Evolutionary conservation across 2,329 filamentous ascomycete species (phyloP), one percentile per base, ranked within the genome.

Genomic region (Graphilbum fragrans): DNA sequence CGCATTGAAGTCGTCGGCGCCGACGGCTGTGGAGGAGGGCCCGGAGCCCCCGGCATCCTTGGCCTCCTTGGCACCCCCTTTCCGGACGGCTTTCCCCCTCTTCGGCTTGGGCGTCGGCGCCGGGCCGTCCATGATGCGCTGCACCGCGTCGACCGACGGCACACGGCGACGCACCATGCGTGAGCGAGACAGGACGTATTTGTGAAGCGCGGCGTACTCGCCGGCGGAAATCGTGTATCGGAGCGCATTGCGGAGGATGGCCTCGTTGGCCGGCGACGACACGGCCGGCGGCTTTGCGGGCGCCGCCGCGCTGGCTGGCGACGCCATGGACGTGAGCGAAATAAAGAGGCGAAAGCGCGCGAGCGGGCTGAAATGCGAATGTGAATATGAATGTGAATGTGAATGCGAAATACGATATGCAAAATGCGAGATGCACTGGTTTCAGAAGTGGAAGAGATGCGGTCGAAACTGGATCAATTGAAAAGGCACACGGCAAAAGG

Each of bases 171-270:
- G 69, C 29, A 82, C 60, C 7, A 72, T 57, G 40, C 68, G 69
- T 35, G 84, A 81, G 37, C 81, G 77, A 46, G 84, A 86, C 39
- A 92, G 70, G 41, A 94, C 72, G 55, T 88, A 87, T 54, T 82
- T 80, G 60, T 94, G 86, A 17, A 95, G 73, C 1, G 81, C 66
- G 50, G 85, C 80, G 61, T 95, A 95, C 59, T 95, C 88, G 58
- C 81, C 78, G 34, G 86, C 79, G 7, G 78, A 82, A 56, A 88
- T 86, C 44, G 84, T 92, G 62, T 94, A 88, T 50, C 87, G 81
- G 45, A 95, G 70, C 35, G 86, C 80, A 59, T 92, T 93, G 60
- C 85, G 84, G 43, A 93, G 70, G 47, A 93, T 71, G 5, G 84
- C 82, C 50, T 90, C 82, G 45, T 61, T 58, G 31, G 60, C 52